These are phyloP conservation scores for Corynespora cassiicola DNA, from an alignment of 2,329 filamentous ascomycete species.

Conservation along the genomic window DNA sequence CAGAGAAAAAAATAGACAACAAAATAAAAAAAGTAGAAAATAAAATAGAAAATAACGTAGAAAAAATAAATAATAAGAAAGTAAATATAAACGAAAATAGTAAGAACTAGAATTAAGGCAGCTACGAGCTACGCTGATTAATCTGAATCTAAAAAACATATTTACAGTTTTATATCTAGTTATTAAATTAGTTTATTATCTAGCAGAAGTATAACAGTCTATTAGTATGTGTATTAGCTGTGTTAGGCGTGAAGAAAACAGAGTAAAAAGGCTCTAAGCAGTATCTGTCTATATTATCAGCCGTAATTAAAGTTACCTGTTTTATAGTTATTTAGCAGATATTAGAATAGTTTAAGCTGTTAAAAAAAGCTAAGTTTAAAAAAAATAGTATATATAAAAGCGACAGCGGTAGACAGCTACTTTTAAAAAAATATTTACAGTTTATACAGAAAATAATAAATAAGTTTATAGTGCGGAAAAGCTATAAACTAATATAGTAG, in stretches of 20 bases:
- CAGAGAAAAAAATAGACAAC: background rate
- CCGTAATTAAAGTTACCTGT: slow-evolving; percentile 21
- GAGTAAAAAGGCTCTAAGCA: slow-evolving; percentile 19
- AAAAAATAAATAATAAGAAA: slow-evolving; percentile 3
- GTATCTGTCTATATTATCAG: slow-evolving; percentile 22
- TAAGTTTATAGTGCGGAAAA: slow-evolving; percentile 20
- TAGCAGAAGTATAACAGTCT: slow-evolving; percentile 22
- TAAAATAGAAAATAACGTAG: slow-evolving; percentile 2
- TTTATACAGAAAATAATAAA: slow-evolving; percentile 16
- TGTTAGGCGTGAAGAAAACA: slow-evolving; percentile 23
- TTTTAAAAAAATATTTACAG: slow-evolving; percentile 17
- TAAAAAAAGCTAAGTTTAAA: slow-evolving; percentile 6
- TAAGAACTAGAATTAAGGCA: slow-evolving; percentile 1
- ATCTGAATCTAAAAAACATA: slow-evolving; percentile 12
- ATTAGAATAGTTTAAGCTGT: slow-evolving; percentile 12
- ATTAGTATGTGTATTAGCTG: slow-evolving; percentile 24
- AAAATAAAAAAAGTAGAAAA: slow-evolving; percentile 2
- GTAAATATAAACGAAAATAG: slow-evolving; percentile 6
- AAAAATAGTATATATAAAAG: slow-evolving; percentile 12
- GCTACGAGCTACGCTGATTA: slow-evolving; percentile 8
- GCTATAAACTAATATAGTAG: slow-evolving; percentile 18
- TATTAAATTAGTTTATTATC: slow-evolving; percentile 20
- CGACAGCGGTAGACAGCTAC: slow-evolving; percentile 4
- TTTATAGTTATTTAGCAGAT: slow-evolving; percentile 28
- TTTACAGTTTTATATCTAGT: slow-evolving; percentile 24